These are phyloP conservation scores for Aspergillus coremiiformis DNA, from an alignment of 495 filamentous ascomycete species.

Conservation along the genomic window DNA sequence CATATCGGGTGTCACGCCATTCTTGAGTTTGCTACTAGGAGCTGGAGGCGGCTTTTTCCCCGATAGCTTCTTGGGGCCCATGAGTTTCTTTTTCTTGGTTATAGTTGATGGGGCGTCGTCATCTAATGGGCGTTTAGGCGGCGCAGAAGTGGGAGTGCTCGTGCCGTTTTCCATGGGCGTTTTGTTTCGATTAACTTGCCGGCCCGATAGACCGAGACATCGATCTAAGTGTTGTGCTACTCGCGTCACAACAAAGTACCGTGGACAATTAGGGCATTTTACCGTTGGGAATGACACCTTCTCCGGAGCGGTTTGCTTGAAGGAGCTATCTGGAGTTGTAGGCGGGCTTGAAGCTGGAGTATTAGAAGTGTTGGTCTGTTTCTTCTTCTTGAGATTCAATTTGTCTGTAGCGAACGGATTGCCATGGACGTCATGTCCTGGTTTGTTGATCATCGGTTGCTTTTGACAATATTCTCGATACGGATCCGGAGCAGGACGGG, in stretches of 20 bases:
- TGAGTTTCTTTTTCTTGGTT: slow-evolving; percentile 43
- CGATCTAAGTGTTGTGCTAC: slow-evolving; percentile 72
- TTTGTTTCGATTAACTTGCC: slow-evolving; percentile 54
- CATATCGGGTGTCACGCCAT: slow-evolving; percentile 23
- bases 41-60: slow-evolving; percentile 33
- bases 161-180: slow-evolving; percentile 33
- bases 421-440: slow-evolving; percentile 76
- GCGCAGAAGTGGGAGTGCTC: slow-evolving; percentile 31
- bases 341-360: slow-evolving; percentile 48
- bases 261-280: slow-evolving; percentile 57
- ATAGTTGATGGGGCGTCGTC: slow-evolving; percentile 31
- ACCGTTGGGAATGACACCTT: slow-evolving; percentile 63
- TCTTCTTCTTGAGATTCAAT: slow-evolving; percentile 50
- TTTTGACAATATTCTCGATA: slow-evolving; percentile 66
- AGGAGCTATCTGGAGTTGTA: slow-evolving; percentile 35
- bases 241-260: slow-evolving; percentile 52
- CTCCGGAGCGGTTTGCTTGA: slow-evolving; percentile 39
- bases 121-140: slow-evolving; percentile 35
- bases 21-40: slow-evolving; percentile 38
- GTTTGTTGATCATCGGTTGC: slow-evolving; percentile 63
- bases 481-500: slow-evolving; percentile 50
- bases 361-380: slow-evolving; percentile 32
- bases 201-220: slow-evolving; percentile 68
- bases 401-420: slow-evolving; percentile 61
- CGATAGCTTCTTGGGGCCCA: slow-evolving; percentile 33